Evolutionary conservation across 192 early-diverging fungal genomes (phyloP), one percentile per base, ranked within the genome.

Genomic region (Coemansia sp.): DNA sequence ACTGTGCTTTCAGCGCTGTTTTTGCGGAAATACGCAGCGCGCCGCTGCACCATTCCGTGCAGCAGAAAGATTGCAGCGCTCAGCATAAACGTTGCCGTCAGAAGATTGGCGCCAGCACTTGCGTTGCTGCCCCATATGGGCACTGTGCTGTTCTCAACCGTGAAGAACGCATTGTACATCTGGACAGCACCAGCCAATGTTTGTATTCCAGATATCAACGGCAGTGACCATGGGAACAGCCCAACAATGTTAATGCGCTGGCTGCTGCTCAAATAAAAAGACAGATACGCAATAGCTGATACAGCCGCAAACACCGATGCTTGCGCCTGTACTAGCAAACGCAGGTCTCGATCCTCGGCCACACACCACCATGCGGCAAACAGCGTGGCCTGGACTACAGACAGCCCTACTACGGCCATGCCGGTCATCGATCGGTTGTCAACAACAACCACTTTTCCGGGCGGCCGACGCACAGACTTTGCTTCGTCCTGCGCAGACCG

Each of bases 81-180:
- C 25, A 50, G 39, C 10, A 58, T 3, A 4, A 48, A 5, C 8
- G 66, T 70, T n/a, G 70, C 38, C 0, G 62, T 47, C 59, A 73
- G 52, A 2, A 66, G 11, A 38, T 70, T 72, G 0, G 76, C 54
- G 5, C 62, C 52, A 10, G 55, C 5, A n/a, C 70, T 63, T 10
- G 76, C 76, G 12, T 37, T 22, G 19, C 19, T 32, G 2, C 70
- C 70, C 5, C 45, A 55, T 3, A 73, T 58, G 0, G 70, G 64
- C 63, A 59, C 70, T 0, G 21, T 22, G 37, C 53, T 41, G 19
- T 43, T 56, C 27, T 43, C 43, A 5, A 50, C 53, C 0, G 63
- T 63, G 17, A 79, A 72, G 60, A 79, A 79, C 59, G 70, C 62
- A n/a, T 17, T 56, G 53, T 79, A 67, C 56, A 66, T 63, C 45